phyloP scores from a whole-genome alignment of 176 grass and related monocot genomes.

The Sorghum bicolor region DNA sequence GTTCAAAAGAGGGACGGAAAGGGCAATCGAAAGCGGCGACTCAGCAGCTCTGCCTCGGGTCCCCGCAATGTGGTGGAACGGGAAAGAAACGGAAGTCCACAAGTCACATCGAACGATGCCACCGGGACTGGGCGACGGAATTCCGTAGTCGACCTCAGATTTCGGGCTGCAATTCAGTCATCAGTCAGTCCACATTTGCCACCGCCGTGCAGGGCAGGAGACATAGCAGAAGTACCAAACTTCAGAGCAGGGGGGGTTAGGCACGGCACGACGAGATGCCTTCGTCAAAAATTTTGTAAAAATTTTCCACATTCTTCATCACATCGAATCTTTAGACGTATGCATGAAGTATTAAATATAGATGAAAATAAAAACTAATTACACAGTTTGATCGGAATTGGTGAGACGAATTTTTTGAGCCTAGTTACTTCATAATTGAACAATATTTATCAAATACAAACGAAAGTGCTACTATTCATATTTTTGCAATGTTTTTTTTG shows the following conservation, averaged over 20 bases:
- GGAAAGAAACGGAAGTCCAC: not conserved
- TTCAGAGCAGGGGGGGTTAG: no score
- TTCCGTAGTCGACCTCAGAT: not conserved
- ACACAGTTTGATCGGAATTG: no score
- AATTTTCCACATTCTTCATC: no score
- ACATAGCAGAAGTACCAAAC: not conserved
- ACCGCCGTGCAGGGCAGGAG: not conserved
- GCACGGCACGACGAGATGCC: not conserved
- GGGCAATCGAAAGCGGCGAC: constrained; percentile 16
- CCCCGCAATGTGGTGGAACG: not conserved
- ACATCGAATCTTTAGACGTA: no score
- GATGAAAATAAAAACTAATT: no score
- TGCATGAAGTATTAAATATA: no score
- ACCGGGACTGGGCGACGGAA: not conserved
- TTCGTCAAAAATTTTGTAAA: no score
- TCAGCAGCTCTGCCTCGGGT: not conserved
- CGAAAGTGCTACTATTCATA: no score
- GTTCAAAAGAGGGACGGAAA: not conserved
- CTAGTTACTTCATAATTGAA: no score
- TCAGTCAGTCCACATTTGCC: not conserved
- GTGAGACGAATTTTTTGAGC: no score
- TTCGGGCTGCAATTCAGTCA: not conserved
- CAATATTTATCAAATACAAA: no score
- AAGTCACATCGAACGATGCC: not conserved
- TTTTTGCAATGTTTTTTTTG: no score